These are phyloP conservation scores for Coccinonectria pachysandricola DNA, from an alignment of 2,329 filamentous ascomycete genomes.

Conservation along the genomic window DNA sequence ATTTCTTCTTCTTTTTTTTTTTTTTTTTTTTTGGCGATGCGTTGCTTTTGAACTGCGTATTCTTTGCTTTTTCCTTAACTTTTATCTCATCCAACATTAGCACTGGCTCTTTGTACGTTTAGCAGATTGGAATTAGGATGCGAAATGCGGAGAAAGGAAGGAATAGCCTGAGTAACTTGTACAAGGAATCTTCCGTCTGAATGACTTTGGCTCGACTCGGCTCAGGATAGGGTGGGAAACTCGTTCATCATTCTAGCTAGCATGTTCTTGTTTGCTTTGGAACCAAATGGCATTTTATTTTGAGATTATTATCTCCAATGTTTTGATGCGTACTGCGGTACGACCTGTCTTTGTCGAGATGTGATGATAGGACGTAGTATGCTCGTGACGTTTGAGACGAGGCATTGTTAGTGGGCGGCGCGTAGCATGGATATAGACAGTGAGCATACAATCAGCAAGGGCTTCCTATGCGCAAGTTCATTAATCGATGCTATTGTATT, in stretches of 20 bases:
- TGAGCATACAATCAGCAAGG: too few relatives aligned
- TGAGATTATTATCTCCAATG: conserved; percentile 2
- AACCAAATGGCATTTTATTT: conserved; percentile 7
- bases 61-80: too few relatives aligned
- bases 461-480: too few relatives aligned
- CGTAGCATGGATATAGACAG: too few relatives aligned
- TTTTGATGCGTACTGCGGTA: too few relatives aligned
- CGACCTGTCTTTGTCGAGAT: too few relatives aligned
- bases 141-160: conserved; percentile 7
- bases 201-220: conserved; percentile 2
- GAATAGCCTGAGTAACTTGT: conserved; percentile 5
- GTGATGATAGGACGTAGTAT: too few relatives aligned
- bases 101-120: conserved; percentile 8
- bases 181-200: conserved; percentile 1
- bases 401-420: too few relatives aligned
- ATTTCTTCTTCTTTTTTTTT: conserved; percentile 3
- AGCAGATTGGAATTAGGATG: conserved; percentile 21
- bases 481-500: too few relatives aligned
- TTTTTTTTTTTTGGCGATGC: conserved; percentile 5
- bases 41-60: conserved; percentile 5
- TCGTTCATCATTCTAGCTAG: conserved; percentile 5
- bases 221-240: conserved; percentile 4
- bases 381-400: too few relatives aligned
- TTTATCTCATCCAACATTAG: too few relatives aligned
- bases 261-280: conserved; percentile 9